Conservation (phyloP, 2,329 filamentous ascomycete species). For the Colletotrichum sp. region DNA sequence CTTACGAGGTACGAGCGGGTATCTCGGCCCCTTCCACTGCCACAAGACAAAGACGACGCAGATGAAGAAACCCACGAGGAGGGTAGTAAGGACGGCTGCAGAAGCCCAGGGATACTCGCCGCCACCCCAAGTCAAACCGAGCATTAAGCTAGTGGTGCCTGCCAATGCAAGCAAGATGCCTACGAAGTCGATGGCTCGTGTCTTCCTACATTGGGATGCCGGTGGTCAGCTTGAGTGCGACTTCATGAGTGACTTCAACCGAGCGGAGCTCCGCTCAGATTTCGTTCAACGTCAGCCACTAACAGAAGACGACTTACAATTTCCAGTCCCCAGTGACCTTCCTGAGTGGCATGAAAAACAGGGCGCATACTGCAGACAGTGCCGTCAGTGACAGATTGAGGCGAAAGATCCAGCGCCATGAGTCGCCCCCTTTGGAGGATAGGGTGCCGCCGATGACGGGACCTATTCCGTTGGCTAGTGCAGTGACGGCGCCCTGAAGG, state of each 20-base stretch:
- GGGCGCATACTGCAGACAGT: constrained; percentile 48
- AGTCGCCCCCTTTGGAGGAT: constrained; percentile 48
- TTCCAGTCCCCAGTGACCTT: constrained; percentile 58
- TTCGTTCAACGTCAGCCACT: neutral
- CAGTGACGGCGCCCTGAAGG: constrained; percentile 51
- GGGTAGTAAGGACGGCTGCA: constrained; percentile 56
- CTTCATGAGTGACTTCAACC: neutral
- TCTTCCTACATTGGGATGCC: constrained; percentile 35
- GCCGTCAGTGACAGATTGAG: constrained; percentile 58
- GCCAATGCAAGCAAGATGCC: constrained; percentile 37
- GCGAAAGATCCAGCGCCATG: constrained; percentile 60
- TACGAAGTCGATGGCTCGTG: constrained; percentile 55
- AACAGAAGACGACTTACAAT: constrained; percentile 30
- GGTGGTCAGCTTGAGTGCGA: neutral
- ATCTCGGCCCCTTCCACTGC: constrained; percentile 54
- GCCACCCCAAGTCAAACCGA: constrained; percentile 65
- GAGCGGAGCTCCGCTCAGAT: neutral
- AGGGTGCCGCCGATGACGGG: constrained; percentile 59
- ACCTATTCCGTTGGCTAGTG: constrained; percentile 58
- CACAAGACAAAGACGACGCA: constrained; percentile 52
- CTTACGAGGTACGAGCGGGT: constrained; percentile 53
- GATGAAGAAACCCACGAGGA: constrained; percentile 50
- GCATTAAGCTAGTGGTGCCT: constrained; percentile 49
- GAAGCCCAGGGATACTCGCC: constrained; percentile 62
- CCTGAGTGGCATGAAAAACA: constrained; percentile 63